Base-by-base conservation (phyloP, 805 yeast species). In the Candida stauntonica region DNA sequence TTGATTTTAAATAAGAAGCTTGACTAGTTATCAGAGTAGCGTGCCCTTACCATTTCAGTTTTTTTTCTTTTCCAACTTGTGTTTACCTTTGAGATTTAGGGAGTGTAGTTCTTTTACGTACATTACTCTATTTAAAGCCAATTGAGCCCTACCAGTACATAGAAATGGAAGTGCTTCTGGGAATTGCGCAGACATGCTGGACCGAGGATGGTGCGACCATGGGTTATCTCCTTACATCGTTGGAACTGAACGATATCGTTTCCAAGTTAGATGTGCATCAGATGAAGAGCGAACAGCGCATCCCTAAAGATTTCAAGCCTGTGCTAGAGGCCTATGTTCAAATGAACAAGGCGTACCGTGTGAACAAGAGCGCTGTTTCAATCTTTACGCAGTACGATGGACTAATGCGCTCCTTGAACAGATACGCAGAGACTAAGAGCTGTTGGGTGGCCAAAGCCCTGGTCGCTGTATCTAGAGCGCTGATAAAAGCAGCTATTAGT, bases 391-490 rank as follows among this genome's bases (percentile, higher is more conserved):
- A 39, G 18, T 39, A 65, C 32, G 63, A 68, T 36, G 68, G 64
- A 13, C 56, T 77, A 54, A 61, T 75, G 41, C 62, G 62, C 39
- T 52, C 64, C 12, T 51, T 78, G 44, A 75, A 75, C 38, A 55
- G 83, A 32, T 72, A 70, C 27, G 77, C 79, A 2, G 81, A 75
- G 36, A 51, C 59, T 7, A 74, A 75, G 50, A 61, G 70, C 4
- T 67, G 64, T 37, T 79, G 84, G 84, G 64, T 77, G 14, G 62
- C 72, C 36, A 55, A 52, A 6, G 64, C 75, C 4, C 53, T 75
- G 38, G 65, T 68, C 43, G 57, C 54, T 30, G 51, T 67, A 12
- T 60, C 70, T 13, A 64, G 60, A 36, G 71, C 68, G 42, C 56
- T 76, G 46, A 60, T 46, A 35, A 35, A 12, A 8, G 23, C 31